Evolutionary conservation across 768 basidiomycete genomes (phyloP), one percentile per base, ranked within the genome.

Genomic region (Amyloporia xantha): DNA sequence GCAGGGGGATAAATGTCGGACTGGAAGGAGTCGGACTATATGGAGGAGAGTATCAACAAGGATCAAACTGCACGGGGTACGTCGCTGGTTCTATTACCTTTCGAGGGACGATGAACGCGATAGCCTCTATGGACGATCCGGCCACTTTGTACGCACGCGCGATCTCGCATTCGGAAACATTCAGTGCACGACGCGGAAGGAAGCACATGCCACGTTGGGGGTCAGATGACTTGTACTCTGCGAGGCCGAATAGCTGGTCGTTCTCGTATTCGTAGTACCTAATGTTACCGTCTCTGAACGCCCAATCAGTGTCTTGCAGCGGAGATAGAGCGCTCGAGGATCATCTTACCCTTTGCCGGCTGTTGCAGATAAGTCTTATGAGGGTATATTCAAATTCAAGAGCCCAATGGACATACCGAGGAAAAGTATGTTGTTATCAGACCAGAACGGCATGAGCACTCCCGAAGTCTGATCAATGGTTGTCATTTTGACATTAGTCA

Each of bases 181-280:
- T 91, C 59, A 98, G 78, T 0, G 89, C 84, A 41, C 93, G 87
- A 28, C 94, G 81, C 11, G 96, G 96, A 37, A 96, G 77, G 84
- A 98, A 93, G 64, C 88, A 91, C 82, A 98, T 89, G 11, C 96
- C 96, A 44, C 94, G 89, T 66, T 98, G 95, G 24, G 95, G 94
- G 44, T 94, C 90, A 17, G 82, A 74, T 3, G 86, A 88, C 65
- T 93, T 88, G 75, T 94, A 79, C 63, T 97, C 96, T 17, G 82
- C 72, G 4, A 92, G 74, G 15, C 79, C 66, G 68, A 81, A 75
- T 17, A 98, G 74, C 41, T 81, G 74, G 68, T 97, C 94, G 26
- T 77, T 79, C 59, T 96, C 94, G 67, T 86, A 93, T 65, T 99
- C 96, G 66, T 85, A 98, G 76, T 91, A 95, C n/a, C 95, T 84